These are phyloP conservation scores for Cordia subcordata DNA, from an alignment of 257 asterid species.

Conservation along the genomic window DNA sequence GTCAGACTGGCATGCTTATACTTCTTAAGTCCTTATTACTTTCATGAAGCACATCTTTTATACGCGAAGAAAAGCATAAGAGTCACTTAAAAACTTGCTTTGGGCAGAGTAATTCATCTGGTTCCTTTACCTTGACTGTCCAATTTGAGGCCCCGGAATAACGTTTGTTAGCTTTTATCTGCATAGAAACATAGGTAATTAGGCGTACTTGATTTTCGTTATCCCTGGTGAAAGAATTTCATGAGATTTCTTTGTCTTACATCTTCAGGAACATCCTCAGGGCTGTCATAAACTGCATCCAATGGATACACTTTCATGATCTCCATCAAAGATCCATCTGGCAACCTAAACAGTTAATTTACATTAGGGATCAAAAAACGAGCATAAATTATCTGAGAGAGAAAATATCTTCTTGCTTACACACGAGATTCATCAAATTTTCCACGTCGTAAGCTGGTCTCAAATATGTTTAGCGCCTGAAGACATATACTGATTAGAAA, in stretches of 20 bases:
- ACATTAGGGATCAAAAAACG: not conserved
- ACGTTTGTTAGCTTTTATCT: slow-evolving; percentile 86
- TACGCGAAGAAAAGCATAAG: too few relatives aligned
- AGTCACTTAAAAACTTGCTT: too few relatives aligned
- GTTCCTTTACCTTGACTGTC: slow-evolving; percentile 78
- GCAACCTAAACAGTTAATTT: slow-evolving; percentile 49
- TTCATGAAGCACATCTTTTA: too few relatives aligned
- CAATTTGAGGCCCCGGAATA: slow-evolving; percentile 83
- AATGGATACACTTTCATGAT: slow-evolving; percentile 81
- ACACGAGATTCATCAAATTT: slow-evolving; percentile 87
- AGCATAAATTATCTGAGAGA: not conserved
- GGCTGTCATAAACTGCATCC: slow-evolving; percentile 87
- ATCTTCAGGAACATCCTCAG: slow-evolving; percentile 97
- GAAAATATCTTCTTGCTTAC: slow-evolving; percentile 34
- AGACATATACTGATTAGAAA: slow-evolving; percentile 5
- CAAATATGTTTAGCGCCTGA: slow-evolving; percentile 89
- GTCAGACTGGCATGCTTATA: too few relatives aligned
- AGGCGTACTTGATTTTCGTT: not conserved
- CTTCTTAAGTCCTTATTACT: too few relatives aligned
- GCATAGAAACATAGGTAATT: slow-evolving; percentile 17
- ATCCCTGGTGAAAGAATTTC: not conserved
- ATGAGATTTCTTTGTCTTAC: slow-evolving; percentile 33
- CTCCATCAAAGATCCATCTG: slow-evolving; percentile 98
- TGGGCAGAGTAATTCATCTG: too few relatives aligned
- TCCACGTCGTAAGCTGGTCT: slow-evolving; percentile 86